Base-by-base conservation (phyloP, 2,329 filamentous ascomycete genomes). In the Pyrenophora teres region DNA sequence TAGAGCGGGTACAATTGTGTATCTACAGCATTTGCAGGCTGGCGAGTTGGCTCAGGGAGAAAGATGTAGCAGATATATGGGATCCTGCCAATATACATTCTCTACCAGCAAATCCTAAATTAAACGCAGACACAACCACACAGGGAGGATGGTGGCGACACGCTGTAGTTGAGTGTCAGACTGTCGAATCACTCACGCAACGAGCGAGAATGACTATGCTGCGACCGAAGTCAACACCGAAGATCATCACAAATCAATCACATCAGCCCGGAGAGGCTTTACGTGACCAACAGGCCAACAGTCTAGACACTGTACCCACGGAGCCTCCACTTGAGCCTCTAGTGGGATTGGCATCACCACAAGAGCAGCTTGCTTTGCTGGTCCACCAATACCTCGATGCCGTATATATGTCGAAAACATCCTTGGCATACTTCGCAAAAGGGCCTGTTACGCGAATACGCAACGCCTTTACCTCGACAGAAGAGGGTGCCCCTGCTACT, bases 361-460 rank as follows among this genome's bases (percentile, higher is more conserved):
- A 73, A 44, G 68, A 77, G 32, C 65, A 77, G 79, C 84, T 74
- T 85, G 87, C 50, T 81, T 84, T 55, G 5, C 52, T 71, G 13
- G 58, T 68, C 2, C 65, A 68, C 19, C 66, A 74, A 40, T 75
- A 74, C 51, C 65, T 80, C 16, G 76, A 80, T 12, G 72, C 76
- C 27, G 61, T 81, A 56, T 80, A 82, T 68, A 61, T 76, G 9
- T 75, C 70, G 7, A 74, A 89, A 81, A 89, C 88, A 30, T 90
- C 89, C 3, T 76, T 93, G 50, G 89, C 89, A 51, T 94, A 92
- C 72, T 92, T 93, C 72, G 87, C 87, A 16, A 94, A 94, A 76
- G 90, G 89, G 0, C 88, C 90, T 1, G 76, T 94, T 16, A 90
- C 89, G 38, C 82, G 89, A 61, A 87, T 88, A 39, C 83, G 89